A percentile compares a stretch with the other conserved stretches of the same genome.
Conservation (phyloP, 495 filamentous ascomycete genomes). For the Evernia prunastri region DNA sequence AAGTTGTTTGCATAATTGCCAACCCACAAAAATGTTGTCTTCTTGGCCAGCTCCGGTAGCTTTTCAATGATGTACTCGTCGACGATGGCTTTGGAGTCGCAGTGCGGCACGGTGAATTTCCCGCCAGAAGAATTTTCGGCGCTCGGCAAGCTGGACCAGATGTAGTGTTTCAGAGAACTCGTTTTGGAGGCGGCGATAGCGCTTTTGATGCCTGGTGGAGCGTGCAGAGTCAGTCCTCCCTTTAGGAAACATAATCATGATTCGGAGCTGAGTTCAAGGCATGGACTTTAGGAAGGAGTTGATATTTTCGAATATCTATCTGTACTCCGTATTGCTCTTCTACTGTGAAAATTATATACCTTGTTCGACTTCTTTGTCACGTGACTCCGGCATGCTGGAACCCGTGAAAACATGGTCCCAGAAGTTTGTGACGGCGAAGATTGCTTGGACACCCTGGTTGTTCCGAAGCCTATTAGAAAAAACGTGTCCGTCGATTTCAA, state of each 20-base stretch:
- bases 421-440: conserved; percentile 4
- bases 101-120: background rate
- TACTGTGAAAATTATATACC: no score
- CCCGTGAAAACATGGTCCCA: background rate
- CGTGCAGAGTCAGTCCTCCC: no score
- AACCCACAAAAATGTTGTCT: no score
- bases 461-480: background rate
- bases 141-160: background rate
- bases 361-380: background rate
- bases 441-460: conserved; percentile 2
- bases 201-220: conserved; percentile 1
- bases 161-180: background rate
- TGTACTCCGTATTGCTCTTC: no score
- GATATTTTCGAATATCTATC: no score
- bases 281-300: no score
- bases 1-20: no score
- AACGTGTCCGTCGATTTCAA: background rate
- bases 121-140: background rate
- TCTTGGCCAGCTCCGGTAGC: background rate
- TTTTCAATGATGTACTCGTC: background rate
- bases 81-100: background rate
- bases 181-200: background rate
- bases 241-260: no score
- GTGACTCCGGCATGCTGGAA: background rate
- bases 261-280: no score